Percentiles rank a stretch among this genome's conserved stretches.
phyloP scores from a whole-genome alignment of 2,329 filamentous ascomycete species.

The Pseudocercospora pini-densiflorae region DNA sequence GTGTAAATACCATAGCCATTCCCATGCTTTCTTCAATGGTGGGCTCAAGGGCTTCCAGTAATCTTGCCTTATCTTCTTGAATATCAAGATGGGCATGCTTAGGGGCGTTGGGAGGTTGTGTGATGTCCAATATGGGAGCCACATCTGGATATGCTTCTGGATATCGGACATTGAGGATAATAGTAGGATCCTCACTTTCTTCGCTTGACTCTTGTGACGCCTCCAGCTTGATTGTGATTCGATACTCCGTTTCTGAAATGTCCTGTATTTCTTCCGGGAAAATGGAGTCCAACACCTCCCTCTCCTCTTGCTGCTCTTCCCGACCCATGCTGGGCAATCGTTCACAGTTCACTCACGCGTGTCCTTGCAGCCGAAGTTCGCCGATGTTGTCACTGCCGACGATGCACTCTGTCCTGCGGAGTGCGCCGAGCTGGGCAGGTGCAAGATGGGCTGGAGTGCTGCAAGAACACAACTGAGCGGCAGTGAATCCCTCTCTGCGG shows the following conservation, averaged over 20 bases:
- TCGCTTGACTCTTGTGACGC: constrained; percentile 55
- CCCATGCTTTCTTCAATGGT: constrained; percentile 91
- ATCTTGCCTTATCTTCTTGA: constrained; percentile 73
- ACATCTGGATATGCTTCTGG: constrained; percentile 90
- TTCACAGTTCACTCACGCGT: background rate
- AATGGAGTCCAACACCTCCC: constrained; percentile 96
- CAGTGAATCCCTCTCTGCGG: constrained; percentile 6
- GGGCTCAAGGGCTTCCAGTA: constrained; percentile 72
- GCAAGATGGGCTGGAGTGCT: constrained; percentile 1
- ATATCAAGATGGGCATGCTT: constrained; percentile 78
- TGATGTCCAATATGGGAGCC: constrained; percentile 80
- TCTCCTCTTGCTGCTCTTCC: constrained; percentile 94
- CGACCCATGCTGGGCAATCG: constrained; percentile 47
- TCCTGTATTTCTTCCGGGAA: constrained; percentile 98
- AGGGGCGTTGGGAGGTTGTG: constrained; percentile 70
- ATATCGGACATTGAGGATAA: constrained; percentile 85
- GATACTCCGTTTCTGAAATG: constrained; percentile 86
- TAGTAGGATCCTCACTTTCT: constrained; percentile 62
- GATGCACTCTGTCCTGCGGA: constrained; percentile 9
- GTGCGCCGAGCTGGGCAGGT: constrained; percentile 12
- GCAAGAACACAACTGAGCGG: constrained; percentile 6
- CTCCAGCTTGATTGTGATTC: constrained; percentile 84
- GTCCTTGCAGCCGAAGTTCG: constrained; percentile 9
- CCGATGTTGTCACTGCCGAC: background rate
- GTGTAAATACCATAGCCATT: constrained; percentile 96